Base-by-base conservation (phyloP, 2,329 filamentous ascomycete genomes). In the Epichloe elymi region DNA sequence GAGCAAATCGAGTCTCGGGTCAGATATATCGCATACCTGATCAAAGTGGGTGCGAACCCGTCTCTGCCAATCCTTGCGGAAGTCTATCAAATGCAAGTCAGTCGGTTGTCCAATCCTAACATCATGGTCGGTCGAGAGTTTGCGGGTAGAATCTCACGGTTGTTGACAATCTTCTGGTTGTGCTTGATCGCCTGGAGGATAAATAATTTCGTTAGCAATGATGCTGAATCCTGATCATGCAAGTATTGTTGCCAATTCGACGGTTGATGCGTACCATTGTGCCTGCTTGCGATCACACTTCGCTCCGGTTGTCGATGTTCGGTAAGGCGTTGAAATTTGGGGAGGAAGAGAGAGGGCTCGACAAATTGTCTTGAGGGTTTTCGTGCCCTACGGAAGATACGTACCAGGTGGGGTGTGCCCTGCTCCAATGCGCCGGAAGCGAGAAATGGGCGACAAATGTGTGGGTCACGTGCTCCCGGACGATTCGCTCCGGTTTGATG, bases 31-130 rank as follows among this genome's bases (percentile, higher is more conserved):
- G 58, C 70, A 77, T 91, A 95, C 91, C 89, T 97, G 93, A 82
- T 98, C 89, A 80, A 98, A 98, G 83, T 98, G 93, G 76, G 88
- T 87, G 78, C 89, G 88, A 71, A 98, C 93, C 78, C 90, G 88
- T 79, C 89, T 88, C 78, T 97, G 90, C 93, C 93, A 98, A 82
- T 98, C 90, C 88, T 95, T 96, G 79, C 88, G 90, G 88, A 95
- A 95, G 74, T 96, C 87, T 93, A 68, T 37, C 61, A 51, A 51
- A 48, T 56, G 58, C 26, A 54, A 56, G 64, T 73, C 65, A 74
- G 74, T 70, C 63, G 26, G 14, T 19, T 26, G 46, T 26, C n/a
- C 38, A 26, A 14, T 37, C 63, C 63, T 57, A 51, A 54, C 52
- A 60, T 55, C 53, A 57, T 60, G 56, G 61, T 63, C 60, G 61